Conservation (phyloP, 306 rosid genomes). For the Glycine latifolia region DNA sequence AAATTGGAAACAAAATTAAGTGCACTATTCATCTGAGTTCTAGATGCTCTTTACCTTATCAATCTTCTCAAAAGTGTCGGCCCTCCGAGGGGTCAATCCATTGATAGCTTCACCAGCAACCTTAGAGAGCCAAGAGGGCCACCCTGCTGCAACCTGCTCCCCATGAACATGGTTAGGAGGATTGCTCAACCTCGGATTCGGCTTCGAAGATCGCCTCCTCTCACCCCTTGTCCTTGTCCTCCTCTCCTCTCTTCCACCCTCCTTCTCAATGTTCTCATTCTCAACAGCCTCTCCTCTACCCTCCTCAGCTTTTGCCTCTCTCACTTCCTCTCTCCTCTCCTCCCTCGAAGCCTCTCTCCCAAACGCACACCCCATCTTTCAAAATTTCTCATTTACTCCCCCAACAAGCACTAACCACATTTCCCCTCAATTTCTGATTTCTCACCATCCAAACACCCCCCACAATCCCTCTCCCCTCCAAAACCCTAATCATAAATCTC, state of each 20-base stretch:
- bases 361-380: slow-evolving; percentile 90
- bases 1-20: slow-evolving; percentile 15
- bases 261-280: slow-evolving; percentile 60
- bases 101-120: slow-evolving; percentile 98
- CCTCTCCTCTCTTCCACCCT: slow-evolving; percentile 29
- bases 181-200: slow-evolving; percentile 91
- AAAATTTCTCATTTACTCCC: slow-evolving; percentile 60
- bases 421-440: slow-evolving; percentile 46
- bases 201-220: slow-evolving; percentile 74
- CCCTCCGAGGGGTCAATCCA: slow-evolving; percentile 92
- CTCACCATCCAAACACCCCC: slow-evolving; percentile 44
- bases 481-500: slow-evolving; percentile 69
- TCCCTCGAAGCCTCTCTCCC: slow-evolving; percentile 63
- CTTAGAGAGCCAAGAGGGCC: slow-evolving; percentile 99
- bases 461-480: background rate
- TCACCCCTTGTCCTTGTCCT: slow-evolving; percentile 66
- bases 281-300: slow-evolving; percentile 55
- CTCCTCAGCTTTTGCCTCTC: slow-evolving; percentile 53
- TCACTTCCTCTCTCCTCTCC: slow-evolving; percentile 54
- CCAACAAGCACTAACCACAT: slow-evolving; percentile 38
- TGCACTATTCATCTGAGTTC: background rate
- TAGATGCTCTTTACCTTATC: slow-evolving; percentile 64
- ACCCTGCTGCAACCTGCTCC: slow-evolving; percentile 99
- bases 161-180: slow-evolving; percentile 86
- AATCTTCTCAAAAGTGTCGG: slow-evolving; percentile 92